Evolutionary conservation across 1,284 basidiomycete species (phyloP), one percentile per base, ranked within the genome.

Genomic region (Heterobasidion occidentale): DNA sequence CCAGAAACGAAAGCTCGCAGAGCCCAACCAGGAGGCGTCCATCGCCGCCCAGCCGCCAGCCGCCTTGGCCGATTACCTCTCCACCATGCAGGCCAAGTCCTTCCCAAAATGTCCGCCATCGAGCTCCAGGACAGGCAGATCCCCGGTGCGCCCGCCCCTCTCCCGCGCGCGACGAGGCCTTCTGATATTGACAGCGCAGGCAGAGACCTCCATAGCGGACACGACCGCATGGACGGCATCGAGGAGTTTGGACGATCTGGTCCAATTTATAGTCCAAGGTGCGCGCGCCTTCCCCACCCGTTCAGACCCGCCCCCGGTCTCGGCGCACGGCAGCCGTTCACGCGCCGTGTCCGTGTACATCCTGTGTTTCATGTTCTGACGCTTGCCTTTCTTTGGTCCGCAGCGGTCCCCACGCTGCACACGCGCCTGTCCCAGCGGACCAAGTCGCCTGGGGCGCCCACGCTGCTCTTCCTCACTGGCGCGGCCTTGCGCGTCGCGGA

Each of bases 401-500:
- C 64, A 92, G 90, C 77, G 59, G 71, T 88, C 50, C 91, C 90
- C 54, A 76, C 74, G 56, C 74, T 92, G 19, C 83, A 79, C 63
- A 79, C 78, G 55, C 83, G 90, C 54, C 74, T 93, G 20, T 75
- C 75, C 27, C 88, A 92, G 68, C 77, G 75, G 62, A 84, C 90
- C 51, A 91, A 89, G 66, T 72, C 77, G 48, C 80, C 79, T 58
- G 91, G 90, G 19, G 79, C 90, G 45, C 91, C 91, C 1, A 91
- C 90, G 1, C 72, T 92, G 47, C 69, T 94, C 6, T 88, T 89
- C 67, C 67, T 94, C 47, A 79, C 88, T 14, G 82, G 82, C 42
- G 88, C 90, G 36, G 92, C 91, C 17, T 74, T 93, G 49, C 81
- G 91, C 48, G 90, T 90, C 12, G 84, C 81, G 58, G 88, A 92